Base-by-base conservation (phyloP, 1,139 yeast species). In the Hansenula sp. region DNA sequence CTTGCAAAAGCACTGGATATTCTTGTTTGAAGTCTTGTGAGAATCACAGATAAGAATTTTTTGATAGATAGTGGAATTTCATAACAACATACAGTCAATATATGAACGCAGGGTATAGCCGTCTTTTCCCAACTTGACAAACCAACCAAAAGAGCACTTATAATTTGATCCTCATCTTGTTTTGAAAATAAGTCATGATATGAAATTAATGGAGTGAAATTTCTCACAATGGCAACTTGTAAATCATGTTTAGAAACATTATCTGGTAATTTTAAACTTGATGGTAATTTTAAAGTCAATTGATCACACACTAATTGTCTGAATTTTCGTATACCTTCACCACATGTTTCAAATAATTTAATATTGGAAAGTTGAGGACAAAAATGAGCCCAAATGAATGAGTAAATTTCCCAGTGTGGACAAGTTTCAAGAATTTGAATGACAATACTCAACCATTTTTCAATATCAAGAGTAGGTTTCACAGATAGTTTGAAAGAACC, bases 51-150 rank as follows among this genome's bases (percentile, higher is more conserved):
- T 37, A 88, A 59, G 50, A 68, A 82, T 52, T 82, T 82, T 59
- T 83, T 84, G 41, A 87, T 71, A 0, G 94, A 81, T 16, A 74
- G 58, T 0, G 96, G 95, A 36, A 84, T 70, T 55, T 86, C 95
- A 56, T 84, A 85, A 58, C 95, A 85, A 49, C 94, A 83, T 1
- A 85, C 74, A 1, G 86, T 78, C 44, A 88, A 65, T 24, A 83
- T 81, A 52, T 87, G 89, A 37, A 88, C 75, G 52, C 89, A 79
- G 2, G 94, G 89, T 28, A 83, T 76, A 0, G 90, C 87, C 0
- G 95, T 78, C 47, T 76, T 77, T 46, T 86, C 90, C 84, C 92
- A 83, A 3, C 89, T 79, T 3, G 79, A 74, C 40, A 87, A 63
- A 0, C 89, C 88, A 37, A 71, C 65, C 11, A 83, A 70, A 31